Evolutionary conservation across 257 asterid species (phyloP).

Genomic region (Nemophila menziesii): DNA sequence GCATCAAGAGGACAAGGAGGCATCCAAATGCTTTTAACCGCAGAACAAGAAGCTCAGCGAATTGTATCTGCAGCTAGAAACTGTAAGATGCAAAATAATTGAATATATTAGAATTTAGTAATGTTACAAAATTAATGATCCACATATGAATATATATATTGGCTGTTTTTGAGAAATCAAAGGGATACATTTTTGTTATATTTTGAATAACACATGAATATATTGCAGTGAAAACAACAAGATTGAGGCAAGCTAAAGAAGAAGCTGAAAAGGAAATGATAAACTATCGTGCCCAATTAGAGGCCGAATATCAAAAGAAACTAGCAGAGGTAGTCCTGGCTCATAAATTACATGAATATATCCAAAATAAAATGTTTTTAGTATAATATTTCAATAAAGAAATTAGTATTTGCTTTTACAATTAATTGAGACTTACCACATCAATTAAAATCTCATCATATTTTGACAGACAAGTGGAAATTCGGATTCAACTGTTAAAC

Average conservation of each 20-base stretch:
- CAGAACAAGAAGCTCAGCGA: constrained; percentile 89
- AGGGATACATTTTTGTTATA: background rate
- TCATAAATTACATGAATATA: background rate
- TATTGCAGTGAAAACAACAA: constrained; percentile 42
- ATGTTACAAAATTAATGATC: background rate
- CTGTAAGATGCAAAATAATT: constrained; percentile 18
- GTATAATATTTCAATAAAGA: background rate
- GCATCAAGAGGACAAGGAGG: constrained; percentile 75
- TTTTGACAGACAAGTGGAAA: constrained; percentile 43
- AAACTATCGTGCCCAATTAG: constrained; percentile 44
- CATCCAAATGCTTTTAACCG: constrained; percentile 79
- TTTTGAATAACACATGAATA: background rate
- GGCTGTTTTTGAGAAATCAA: background rate
- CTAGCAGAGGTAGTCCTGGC: constrained; percentile 42
- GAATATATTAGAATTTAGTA: too few species aligned
- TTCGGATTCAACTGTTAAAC: constrained; percentile 52
- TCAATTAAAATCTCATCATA: too few species aligned
- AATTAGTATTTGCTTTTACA: background rate
- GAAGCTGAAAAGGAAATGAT: constrained; percentile 72
- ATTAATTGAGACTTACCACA: background rate
- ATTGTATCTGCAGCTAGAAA: constrained; percentile 69
- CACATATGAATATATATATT: too few species aligned
- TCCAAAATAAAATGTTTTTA: background rate
- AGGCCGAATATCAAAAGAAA: constrained; percentile 53
- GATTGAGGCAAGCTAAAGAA: constrained; percentile 74